phyloP scores from a whole-genome alignment of 352 stramenopile genomes.

The Globisporangium abappressorium region DNA sequence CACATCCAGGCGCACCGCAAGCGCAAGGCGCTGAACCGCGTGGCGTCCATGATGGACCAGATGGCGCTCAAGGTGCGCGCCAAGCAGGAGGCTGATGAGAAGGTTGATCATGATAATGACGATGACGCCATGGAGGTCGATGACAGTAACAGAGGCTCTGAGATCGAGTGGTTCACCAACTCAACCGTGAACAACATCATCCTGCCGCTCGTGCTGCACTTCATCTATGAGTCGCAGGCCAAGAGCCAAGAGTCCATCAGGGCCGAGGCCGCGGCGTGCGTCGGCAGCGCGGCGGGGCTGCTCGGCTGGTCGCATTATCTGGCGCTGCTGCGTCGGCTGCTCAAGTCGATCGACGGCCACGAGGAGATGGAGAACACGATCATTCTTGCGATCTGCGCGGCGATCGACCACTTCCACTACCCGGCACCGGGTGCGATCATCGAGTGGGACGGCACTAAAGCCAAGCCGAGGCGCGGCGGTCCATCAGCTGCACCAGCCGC shows the following conservation, averaged over 20 bases:
- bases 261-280: conserved; percentile 91
- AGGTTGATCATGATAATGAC: conserved; percentile 2
- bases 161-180: conserved; percentile 62
- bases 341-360: conserved; percentile 91
- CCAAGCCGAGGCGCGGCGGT: conserved; percentile 13
- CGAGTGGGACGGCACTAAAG: conserved; percentile 26
- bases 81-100: conserved; percentile 9
- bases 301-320: conserved; percentile 98
- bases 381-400: conserved; percentile 89
- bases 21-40: conserved; percentile 87
- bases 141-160: background rate
- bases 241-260: conserved; percentile 92
- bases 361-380: conserved; percentile 91
- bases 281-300: conserved; percentile 88
- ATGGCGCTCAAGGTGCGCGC: conserved; percentile 45
- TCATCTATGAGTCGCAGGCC: conserved; percentile 93
- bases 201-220: conserved; percentile 94
- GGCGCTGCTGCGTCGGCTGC: conserved; percentile 85
- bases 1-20: conserved; percentile 98
- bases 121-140: conserved; percentile 23
- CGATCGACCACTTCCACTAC: conserved; percentile 98
- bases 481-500: background rate
- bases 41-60: conserved; percentile 84
- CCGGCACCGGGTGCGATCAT: conserved; percentile 43
- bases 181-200: conserved; percentile 93